Conservation (phyloP, 2,329 filamentous ascomycete species). For the Pseudomassariella vexata region DNA sequence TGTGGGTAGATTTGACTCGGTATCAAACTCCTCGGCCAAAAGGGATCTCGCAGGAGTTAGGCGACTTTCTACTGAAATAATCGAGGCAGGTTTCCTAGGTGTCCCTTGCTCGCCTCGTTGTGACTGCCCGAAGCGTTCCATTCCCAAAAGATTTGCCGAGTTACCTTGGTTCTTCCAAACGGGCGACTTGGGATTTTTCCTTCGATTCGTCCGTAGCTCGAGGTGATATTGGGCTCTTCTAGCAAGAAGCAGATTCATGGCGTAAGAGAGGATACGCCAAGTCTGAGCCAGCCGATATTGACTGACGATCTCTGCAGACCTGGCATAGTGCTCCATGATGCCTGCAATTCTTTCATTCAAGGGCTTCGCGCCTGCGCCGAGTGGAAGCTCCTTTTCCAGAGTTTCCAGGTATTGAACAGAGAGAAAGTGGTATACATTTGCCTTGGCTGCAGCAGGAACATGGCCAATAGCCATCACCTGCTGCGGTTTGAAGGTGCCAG, state of each 20-base stretch:
- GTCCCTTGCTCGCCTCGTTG: conserved; percentile 15
- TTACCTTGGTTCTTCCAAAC: conserved; percentile 9
- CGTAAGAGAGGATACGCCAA: conserved; percentile 56
- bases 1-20: conserved; percentile 57
- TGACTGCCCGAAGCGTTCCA: conserved; percentile 12
- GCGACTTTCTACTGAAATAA: conserved; percentile 26
- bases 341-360: conserved; percentile 40
- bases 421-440: conserved; percentile 49
- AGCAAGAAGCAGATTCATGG: conserved; percentile 46
- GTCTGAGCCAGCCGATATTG: conserved; percentile 58
- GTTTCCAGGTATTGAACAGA: conserved; percentile 51
- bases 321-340: conserved; percentile 53
- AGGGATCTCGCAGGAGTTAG: conserved; percentile 35
- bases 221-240: conserved; percentile 53
- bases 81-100: conserved; percentile 18
- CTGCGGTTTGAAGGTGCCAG: conserved; percentile 51
- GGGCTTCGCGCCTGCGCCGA: conserved; percentile 24
- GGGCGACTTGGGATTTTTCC: conserved; percentile 10
- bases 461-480: conserved; percentile 59
- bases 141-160: conserved; percentile 7
- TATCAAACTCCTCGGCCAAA: conserved; percentile 52
- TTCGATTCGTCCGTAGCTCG: conserved; percentile 37
- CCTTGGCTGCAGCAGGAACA: conserved; percentile 45
- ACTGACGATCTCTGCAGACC: conserved; percentile 49
- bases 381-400: conserved; percentile 43